Percentiles rank a stretch among this genome's conserved stretches.
These are phyloP conservation scores for Takashimella tepidaria DNA, from an alignment of 1,284 basidiomycete genomes.

Conservation along the genomic window DNA sequence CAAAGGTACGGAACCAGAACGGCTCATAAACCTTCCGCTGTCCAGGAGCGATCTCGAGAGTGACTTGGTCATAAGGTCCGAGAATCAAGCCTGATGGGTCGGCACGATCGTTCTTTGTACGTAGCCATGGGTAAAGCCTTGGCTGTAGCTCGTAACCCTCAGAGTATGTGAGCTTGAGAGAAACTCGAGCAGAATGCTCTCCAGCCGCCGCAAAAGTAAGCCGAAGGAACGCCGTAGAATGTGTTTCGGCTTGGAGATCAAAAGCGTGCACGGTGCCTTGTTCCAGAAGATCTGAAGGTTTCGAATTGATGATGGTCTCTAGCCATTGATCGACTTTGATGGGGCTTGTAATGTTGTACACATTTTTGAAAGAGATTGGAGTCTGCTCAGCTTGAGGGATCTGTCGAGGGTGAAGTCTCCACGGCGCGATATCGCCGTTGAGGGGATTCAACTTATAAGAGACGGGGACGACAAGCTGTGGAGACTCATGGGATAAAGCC, in stretches of 20 bases:
- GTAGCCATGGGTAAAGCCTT: slow-evolving; percentile 20
- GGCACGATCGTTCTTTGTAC: slow-evolving; percentile 25
- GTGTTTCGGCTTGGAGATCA: slow-evolving; percentile 20
- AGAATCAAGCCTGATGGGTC: slow-evolving; percentile 18
- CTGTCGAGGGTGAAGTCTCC: slow-evolving; percentile 18
- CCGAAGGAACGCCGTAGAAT: slow-evolving; percentile 26
- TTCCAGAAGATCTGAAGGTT: neutral
- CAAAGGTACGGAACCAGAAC: slow-evolving; percentile 33
- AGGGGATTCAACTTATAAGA: slow-evolving; percentile 15
- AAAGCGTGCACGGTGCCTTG: slow-evolving; percentile 8
- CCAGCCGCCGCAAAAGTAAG: slow-evolving; percentile 10
- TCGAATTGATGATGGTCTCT: neutral
- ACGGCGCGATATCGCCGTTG: slow-evolving; percentile 26
- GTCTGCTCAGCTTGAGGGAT: slow-evolving; percentile 23
- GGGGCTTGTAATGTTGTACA: slow-evolving; percentile 9
- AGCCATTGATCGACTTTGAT: slow-evolving; percentile 10
- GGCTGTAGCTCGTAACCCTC: slow-evolving; percentile 28
- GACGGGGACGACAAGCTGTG: slow-evolving; percentile 3
- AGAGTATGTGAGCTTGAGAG: slow-evolving; percentile 24
- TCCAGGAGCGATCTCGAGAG: slow-evolving; percentile 10
- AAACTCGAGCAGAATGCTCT: slow-evolving; percentile 1
- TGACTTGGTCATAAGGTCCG: slow-evolving; percentile 24
- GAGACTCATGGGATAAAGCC: neutral
- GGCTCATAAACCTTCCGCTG: slow-evolving; percentile 19
- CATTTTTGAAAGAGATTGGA: slow-evolving; percentile 5